Evolutionary conservation across 2,329 filamentous ascomycete species (phyloP), one percentile per base, ranked within the genome.

Genomic region (Phialocephala subalpina): DNA sequence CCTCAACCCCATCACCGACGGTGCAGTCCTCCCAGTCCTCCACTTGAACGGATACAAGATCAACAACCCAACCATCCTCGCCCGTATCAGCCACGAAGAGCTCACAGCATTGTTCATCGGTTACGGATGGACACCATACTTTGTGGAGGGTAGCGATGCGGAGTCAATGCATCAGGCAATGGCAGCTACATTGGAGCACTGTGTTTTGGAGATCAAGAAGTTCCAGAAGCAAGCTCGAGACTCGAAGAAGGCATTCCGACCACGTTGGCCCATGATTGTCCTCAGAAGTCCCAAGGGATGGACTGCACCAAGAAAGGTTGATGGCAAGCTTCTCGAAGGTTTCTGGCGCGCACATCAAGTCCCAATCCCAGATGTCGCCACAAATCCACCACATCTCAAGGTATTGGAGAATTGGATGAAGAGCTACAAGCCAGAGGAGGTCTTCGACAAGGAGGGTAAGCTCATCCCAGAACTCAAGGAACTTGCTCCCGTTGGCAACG

Each of bases 1-100:
- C 79, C 83, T 94, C 69, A 93, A 94, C 75, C 92, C 92, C 4
- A 90, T 92, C 71, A 90, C 86, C 0, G 91, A 94, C 73, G 92
- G 92, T 35, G 92, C 91, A 42, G 92, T 94, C 8, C 83, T 94
- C 1, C 92, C 92, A 0, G 88, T 94, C 6, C 83, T 94, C 12
- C 91, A 94, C 77, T 82, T 94, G 38, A 94, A 94, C 73, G 92
- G 92, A 56, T 94, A 94, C 84, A 94, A 94, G 82, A 94, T 94
- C 82, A 92, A 92, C 82, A 92, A 93, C 78, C 90, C 90, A 9
- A 94, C 89, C 5, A 75, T 94, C 0, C 84, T 94, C 18, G 88
- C 91, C 16, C 87, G 92, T 70, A 90, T 94, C 74, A 86, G 87
- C 52, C 90, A 93, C 76, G 86, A 91, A 68, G 92, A 94, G 78